Base-by-base conservation (phyloP, 192 early-diverging fungal genomes). In the Mortierella claussenii region DNA sequence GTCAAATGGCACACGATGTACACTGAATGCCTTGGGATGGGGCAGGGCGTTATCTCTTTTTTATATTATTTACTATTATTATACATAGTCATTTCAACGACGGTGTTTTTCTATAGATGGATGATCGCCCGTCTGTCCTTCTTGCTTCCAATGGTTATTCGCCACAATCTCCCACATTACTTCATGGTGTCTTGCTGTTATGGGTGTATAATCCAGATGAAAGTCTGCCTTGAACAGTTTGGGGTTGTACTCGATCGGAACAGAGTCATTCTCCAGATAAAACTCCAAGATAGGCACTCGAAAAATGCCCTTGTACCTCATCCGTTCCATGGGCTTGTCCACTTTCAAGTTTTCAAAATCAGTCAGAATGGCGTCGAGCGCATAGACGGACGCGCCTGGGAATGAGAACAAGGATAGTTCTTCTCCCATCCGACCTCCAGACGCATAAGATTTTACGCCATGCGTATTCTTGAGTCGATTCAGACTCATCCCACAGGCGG, bases 261-360 rank as follows among this genome's bases (percentile, higher is more conserved):
- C 24, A 5, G 56, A 32, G 0, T 61, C 47, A 1, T 33, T 54
- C 20, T 71, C 69, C 43, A 33, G 49, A 43, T 61, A 76, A n/a
- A 76, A 76, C 54, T 76, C 57, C 33, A 76, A 53, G 34, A 76
- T 65, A 17, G 73, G 73, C n/a, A 76, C 73, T 11, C 73, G 26
- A 43, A 50, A 61, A 8, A 60, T 76, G 4, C 73, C 73, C 2
- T 67, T 66, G 59, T 76, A 76, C 27, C 53, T 15, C 4, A 66
- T 20, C 17, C 26, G 44, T 6, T 57, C 43, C 73, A 76, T 62
- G 0, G 73, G 58, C 15, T 57, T 18, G 33, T 76, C 73, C 17
- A 76, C 73, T 6, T 52, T 52, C 24, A 76, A 24, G 2, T n/a
- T 21, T n/a, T 50, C 31, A 27, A 62, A 76, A 37, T 67, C 65